A percentile compares a stretch with the other conserved stretches of the same genome.
These are phyloP conservation scores for Talaromyces islandicus DNA, from an alignment of 2,329 filamentous ascomycete genomes.

Conservation along the genomic window DNA sequence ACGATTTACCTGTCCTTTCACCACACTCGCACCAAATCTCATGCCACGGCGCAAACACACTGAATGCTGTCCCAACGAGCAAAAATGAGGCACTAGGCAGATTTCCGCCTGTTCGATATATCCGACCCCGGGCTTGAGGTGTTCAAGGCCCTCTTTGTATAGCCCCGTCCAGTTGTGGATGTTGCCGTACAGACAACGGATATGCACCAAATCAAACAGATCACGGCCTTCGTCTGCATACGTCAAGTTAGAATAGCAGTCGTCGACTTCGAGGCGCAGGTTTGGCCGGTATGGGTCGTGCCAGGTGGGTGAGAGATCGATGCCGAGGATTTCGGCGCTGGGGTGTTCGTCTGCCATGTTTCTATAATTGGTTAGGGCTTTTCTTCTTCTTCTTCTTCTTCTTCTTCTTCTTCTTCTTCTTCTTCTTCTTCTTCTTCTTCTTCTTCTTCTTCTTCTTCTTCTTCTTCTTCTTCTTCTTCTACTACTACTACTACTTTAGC, in stretches of 20 bases:
- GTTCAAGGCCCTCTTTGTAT: conserved; percentile 28
- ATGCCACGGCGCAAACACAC: conserved; percentile 22
- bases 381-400: background rate
- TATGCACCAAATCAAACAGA: conserved; percentile 39
- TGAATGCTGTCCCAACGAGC: conserved; percentile 13
- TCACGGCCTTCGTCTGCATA: conserved; percentile 20
- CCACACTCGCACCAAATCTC: conserved; percentile 13
- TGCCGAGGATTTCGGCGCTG: conserved; percentile 28
- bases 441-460: background rate
- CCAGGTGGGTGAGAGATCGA: conserved; percentile 31
- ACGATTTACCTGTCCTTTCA: conserved; percentile 24
- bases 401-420: background rate
- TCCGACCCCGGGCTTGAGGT: conserved; percentile 28
- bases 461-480: background rate
- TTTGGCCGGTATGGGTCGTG: conserved; percentile 19
- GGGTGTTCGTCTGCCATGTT: conserved; percentile 25
- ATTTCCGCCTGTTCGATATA: conserved; percentile 38
- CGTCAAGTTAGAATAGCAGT: conserved; percentile 30
- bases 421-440: background rate
- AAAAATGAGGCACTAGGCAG: conserved; percentile 26
- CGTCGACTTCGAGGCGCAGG: conserved; percentile 27
- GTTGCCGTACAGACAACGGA: conserved; percentile 31
- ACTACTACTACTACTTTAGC: no score
- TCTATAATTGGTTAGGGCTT: background rate
- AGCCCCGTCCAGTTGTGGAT: conserved; percentile 28